Evolutionary conservation across 2,329 filamentous ascomycete genomes (phyloP).

Genomic region (Boeremia exigua): DNA sequence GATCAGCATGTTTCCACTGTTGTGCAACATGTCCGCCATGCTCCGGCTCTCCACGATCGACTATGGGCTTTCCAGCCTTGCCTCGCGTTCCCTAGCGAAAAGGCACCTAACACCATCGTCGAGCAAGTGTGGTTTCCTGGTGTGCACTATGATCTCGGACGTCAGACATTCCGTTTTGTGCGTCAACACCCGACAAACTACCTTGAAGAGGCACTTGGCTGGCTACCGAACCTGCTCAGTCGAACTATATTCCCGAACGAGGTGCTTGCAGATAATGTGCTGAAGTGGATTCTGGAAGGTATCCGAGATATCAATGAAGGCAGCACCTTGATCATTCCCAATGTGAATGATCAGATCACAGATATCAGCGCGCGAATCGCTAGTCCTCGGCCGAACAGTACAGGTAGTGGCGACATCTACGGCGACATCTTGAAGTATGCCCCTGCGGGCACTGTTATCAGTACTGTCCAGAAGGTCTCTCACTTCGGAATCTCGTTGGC

Average conservation of each 20-base stretch:
- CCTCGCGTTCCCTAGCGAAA: constrained; percentile 25
- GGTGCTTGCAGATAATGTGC: constrained; percentile 39
- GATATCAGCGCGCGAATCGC: constrained; percentile 22
- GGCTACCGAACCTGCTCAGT: constrained; percentile 34
- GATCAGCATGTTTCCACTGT: constrained; percentile 41
- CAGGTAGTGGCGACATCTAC: constrained; percentile 45
- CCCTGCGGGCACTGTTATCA: constrained; percentile 34
- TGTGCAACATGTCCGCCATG: constrained; percentile 45
- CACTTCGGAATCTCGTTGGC: constrained; percentile 3
- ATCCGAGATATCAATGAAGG: constrained; percentile 26
- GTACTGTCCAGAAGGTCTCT: constrained; percentile 23
- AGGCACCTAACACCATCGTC: constrained; percentile 18
- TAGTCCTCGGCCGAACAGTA: constrained; percentile 9
- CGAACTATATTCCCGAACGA: constrained; percentile 43
- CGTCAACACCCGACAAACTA: constrained; percentile 35
- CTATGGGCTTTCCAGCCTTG: constrained; percentile 46
- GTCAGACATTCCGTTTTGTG: constrained; percentile 45
- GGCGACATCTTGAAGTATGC: constrained; percentile 36
- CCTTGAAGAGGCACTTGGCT: constrained; percentile 36
- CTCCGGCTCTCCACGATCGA: constrained; percentile 42
- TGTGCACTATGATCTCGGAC: constrained; percentile 47
- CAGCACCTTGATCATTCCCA: constrained; percentile 24
- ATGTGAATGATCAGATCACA: constrained; percentile 22
- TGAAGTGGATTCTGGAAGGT: constrained; percentile 39
- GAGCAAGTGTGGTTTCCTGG: constrained; percentile 47